These are phyloP conservation scores for Chlorella vulgaris DNA, from an alignment of 139 green algal species.

Conservation along the genomic window DNA sequence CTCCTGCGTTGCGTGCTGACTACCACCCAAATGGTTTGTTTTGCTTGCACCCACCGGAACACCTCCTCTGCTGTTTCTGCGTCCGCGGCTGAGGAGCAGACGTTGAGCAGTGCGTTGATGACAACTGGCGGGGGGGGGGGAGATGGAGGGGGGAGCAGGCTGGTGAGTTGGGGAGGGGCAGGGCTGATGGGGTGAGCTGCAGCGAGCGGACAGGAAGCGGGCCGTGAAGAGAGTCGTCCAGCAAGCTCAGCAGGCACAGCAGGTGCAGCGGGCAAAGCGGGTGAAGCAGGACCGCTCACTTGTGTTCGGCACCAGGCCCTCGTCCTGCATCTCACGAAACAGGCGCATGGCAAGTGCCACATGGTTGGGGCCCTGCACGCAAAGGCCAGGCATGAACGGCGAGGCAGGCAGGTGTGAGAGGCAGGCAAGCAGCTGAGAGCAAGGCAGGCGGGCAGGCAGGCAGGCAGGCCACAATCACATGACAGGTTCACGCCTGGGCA, in stretches of 20 bases:
- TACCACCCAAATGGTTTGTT: no score
- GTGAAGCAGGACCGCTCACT: background rate
- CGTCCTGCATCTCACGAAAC: constrained; percentile 32
- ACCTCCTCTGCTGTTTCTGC: constrained; percentile 22
- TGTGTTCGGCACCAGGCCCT: constrained; percentile 33
- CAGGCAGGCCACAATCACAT: no score
- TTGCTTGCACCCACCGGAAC: constrained; percentile 21
- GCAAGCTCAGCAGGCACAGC: background rate
- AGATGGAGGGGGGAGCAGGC: background rate
- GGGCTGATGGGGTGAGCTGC: no score
- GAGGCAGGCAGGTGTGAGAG: no score
- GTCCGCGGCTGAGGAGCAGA: constrained; percentile 12
- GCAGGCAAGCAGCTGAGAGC: no score
- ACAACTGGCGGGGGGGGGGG: constrained; percentile 8
- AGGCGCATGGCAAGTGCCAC: constrained; percentile 22
- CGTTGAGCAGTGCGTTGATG: constrained; percentile 20
- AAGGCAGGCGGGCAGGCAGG: no score
- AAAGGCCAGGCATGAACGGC: background rate
- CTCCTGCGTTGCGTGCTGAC: no score
- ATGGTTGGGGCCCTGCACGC: background rate
- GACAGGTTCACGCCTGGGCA: no score
- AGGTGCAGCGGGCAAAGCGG: background rate
- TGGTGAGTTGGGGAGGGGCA: no score
- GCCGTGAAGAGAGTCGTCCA: background rate
- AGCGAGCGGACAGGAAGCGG: background rate